These are phyloP conservation scores for Senecio squalidus DNA, from an alignment of 140 eudicot genomes.

Conservation along the genomic window DNA sequence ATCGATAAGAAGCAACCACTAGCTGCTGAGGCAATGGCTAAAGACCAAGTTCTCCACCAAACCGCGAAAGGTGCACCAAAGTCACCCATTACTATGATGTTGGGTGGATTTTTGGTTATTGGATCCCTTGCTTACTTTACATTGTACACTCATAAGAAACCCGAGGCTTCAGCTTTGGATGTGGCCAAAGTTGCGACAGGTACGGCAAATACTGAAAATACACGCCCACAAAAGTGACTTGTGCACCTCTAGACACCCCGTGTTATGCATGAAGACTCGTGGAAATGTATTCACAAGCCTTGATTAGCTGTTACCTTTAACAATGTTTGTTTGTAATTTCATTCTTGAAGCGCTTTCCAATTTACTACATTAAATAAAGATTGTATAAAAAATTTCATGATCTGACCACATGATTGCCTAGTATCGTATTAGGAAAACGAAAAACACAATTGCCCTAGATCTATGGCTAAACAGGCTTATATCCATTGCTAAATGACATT, in stretches of 20 bases:
- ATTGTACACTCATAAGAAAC: conserved; percentile 56
- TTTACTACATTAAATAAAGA: conserved; percentile 11
- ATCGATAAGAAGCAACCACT: conserved; percentile 28
- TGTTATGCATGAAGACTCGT: not conserved
- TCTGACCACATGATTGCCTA: too few relatives aligned
- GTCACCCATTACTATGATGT: conserved; percentile 38
- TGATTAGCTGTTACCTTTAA: conserved; percentile 5
- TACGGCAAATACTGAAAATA: conserved; percentile 29
- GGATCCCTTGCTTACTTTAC: conserved; percentile 43
- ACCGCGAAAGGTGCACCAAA: conserved; percentile 39
- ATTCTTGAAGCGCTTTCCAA: not conserved
- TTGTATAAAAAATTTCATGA: too few relatives aligned
- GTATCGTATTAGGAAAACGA: too few relatives aligned
- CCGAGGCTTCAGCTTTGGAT: conserved; percentile 69
- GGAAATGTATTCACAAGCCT: not conserved
- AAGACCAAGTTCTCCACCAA: conserved; percentile 53
- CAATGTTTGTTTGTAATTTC: conserved; percentile 11
- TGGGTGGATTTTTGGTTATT: conserved; percentile 42
- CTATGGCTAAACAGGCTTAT: too few relatives aligned
- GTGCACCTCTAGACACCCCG: not conserved
- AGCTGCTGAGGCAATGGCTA: conserved; percentile 20
- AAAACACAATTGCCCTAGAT: too few relatives aligned
- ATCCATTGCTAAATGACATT: too few relatives aligned
- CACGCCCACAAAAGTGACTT: conserved; percentile 45
- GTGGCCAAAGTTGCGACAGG: conserved; percentile 62